Base-by-base conservation (phyloP, 2,329 filamentous ascomycete species). In the Cryphonectria parasitica region DNA sequence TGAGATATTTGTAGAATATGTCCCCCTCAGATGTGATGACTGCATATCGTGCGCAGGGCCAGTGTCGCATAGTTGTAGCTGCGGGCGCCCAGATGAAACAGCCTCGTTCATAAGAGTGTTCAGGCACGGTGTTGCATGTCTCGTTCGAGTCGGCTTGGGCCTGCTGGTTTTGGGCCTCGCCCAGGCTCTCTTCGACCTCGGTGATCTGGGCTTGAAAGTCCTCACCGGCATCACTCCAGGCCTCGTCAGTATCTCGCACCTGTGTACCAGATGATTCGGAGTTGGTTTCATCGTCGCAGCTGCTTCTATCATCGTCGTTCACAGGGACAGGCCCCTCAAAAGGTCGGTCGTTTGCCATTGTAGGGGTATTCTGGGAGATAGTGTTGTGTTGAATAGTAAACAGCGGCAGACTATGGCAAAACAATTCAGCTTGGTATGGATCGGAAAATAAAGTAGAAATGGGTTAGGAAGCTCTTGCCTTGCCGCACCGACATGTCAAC, bases 1-100 rank as follows among this genome's bases (percentile, higher is more conserved):
- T 71, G 15, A 71, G 43, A 45, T 69, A 71, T 56, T 71, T 71
- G 62, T 54, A 34, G 15, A 36, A 7, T 8, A 39, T 19, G 6
- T 15, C 2, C 8, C 60, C 60, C 11, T 62, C 28, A 1, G 6
- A 31, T 45, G 25, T 22, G 7, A 22, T 2, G 22, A 10, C 19
- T 58, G 22, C 67, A 45, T 22, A 71, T 45, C 56, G 61, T 63
- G 28, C 36, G 25, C 61, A 64, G 15, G 39, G 61, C 34, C 60
- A 34, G 17, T 34, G 60, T 13, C 13, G 54, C 2, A 7, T 17
- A 34, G 54, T 15, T 31, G 54, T 58, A 34, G 15, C 54, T 31
- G 17, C 2, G 25, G 54, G 54, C 1, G 25, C 54, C 54, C 54
- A 58, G 15, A 58, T 17, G 28, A 58, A 58, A 28, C 28, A 58